Evolutionary conservation across 208 protist species (phyloP).

Genomic region (Trypanosoma lewisi): DNA sequence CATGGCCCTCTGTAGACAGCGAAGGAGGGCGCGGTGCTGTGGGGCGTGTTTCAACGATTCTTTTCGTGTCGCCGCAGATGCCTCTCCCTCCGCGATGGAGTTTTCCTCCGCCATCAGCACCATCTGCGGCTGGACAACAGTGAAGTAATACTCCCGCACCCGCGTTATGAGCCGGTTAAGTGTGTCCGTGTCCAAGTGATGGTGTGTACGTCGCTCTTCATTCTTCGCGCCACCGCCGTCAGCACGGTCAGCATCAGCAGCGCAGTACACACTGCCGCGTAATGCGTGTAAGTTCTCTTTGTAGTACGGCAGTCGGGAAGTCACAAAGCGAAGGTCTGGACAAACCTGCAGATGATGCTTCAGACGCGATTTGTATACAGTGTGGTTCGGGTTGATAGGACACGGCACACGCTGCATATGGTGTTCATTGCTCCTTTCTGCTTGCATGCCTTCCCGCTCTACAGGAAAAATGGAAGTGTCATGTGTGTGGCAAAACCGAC

Average conservation of each 20-base stretch:
- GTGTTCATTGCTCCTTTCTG: background rate
- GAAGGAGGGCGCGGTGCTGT: slow-evolving; percentile 57
- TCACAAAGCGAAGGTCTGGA: slow-evolving; percentile 60
- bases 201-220: slow-evolving; percentile 16
- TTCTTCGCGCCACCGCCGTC: too few species aligned
- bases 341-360: slow-evolving; percentile 68
- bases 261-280: slow-evolving; percentile 8
- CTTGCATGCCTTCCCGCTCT: background rate
- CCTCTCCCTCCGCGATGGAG: background rate
- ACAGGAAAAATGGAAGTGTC: background rate
- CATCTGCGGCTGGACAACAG: slow-evolving; percentile 18
- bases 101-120: slow-evolving; percentile 16
- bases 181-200: slow-evolving; percentile 5
- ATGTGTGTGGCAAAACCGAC: slow-evolving; percentile 65
- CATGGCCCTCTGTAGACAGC: slow-evolving; percentile 40
- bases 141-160: slow-evolving; percentile 26
- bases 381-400: slow-evolving; percentile 79
- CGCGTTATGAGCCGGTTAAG: slow-evolving; percentile 24
- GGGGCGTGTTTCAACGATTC: slow-evolving; percentile 60
- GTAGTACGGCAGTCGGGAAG: slow-evolving; percentile 48
- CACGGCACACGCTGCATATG: slow-evolving; percentile 48
- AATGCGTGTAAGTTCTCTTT: slow-evolving; percentile 44
- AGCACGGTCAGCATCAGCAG: background rate
- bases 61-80: background rate
- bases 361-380: slow-evolving; percentile 56